These are phyloP conservation scores for Pugionium dolabratum DNA, from an alignment of 345 rosid species.

Conservation along the genomic window DNA sequence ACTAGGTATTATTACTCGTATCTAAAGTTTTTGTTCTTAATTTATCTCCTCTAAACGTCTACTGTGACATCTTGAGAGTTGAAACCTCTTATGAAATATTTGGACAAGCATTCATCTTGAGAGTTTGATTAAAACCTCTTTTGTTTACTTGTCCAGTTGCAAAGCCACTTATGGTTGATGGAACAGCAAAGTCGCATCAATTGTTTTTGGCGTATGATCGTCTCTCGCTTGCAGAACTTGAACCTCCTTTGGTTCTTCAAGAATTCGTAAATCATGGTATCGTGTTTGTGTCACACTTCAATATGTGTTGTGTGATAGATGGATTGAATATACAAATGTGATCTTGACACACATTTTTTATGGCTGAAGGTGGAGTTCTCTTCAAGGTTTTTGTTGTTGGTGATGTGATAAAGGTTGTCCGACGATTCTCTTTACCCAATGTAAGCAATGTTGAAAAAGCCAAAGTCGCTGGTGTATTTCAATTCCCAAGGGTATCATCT, in stretches of 20 bases:
- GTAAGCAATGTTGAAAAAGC: slow-evolving; percentile 55
- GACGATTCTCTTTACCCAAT: slow-evolving; percentile 80
- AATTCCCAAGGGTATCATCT: slow-evolving; percentile 84
- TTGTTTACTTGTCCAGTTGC: slow-evolving; percentile 53
- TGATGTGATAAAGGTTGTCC: slow-evolving; percentile 76
- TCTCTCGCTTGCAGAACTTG: slow-evolving; percentile 71
- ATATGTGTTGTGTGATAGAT: not conserved
- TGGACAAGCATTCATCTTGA: not conserved
- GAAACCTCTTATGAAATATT: not conserved
- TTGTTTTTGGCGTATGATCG: slow-evolving; percentile 79
- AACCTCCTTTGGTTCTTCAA: slow-evolving; percentile 86
- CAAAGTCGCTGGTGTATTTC: slow-evolving; percentile 60
- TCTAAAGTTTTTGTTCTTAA: not conserved
- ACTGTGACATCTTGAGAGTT: not conserved
- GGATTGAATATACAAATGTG: not conserved
- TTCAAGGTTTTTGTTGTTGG: slow-evolving; percentile 82
- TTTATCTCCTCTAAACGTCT: not conserved
- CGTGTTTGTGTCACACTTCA: slow-evolving; percentile 4
- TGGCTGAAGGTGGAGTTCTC: slow-evolving; percentile 71
- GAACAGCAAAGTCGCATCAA: slow-evolving; percentile 88
- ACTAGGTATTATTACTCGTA: slow-evolving; percentile 49
- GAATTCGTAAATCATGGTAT: slow-evolving; percentile 98
- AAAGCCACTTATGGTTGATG: slow-evolving; percentile 90
- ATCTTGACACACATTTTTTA: not conserved
- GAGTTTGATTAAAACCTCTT: not conserved